Percentiles rank a stretch among this genome's conserved stretches.
Conservation (phyloP, 345 rosid genomes). For the Kernera saxatilis region DNA sequence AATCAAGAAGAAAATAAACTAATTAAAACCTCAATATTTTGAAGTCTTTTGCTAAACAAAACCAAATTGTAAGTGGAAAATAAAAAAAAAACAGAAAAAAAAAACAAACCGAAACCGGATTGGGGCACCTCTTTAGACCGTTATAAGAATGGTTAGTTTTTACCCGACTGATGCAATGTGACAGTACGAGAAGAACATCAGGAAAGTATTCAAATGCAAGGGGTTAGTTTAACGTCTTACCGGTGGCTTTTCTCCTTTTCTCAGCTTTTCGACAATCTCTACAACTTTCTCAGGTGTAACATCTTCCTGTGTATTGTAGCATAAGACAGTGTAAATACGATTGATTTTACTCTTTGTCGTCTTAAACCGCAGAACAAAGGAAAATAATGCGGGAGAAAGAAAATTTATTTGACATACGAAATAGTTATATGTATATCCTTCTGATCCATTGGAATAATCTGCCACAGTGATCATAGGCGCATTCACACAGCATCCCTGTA, state of each 20-base stretch:
- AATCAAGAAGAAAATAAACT: background rate
- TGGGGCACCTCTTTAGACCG: background rate
- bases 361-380: background rate
- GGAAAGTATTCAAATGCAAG: background rate
- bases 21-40: background rate
- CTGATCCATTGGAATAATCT: slow-evolving; percentile 90
- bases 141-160: background rate
- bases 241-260: slow-evolving; percentile 86
- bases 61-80: background rate
- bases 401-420: slow-evolving; percentile 47
- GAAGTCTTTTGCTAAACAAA: background rate
- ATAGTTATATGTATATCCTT: slow-evolving; percentile 91
- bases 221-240: slow-evolving; percentile 39
- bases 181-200: background rate
- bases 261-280: slow-evolving; percentile 82
- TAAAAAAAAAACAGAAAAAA: background rate
- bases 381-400: background rate
- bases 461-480: slow-evolving; percentile 99
- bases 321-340: slow-evolving; percentile 5
- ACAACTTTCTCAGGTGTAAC: slow-evolving; percentile 79
- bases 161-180: background rate
- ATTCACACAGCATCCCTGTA: slow-evolving; percentile 96
- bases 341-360: background rate
- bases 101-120: background rate
- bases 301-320: slow-evolving; percentile 77